Conservation (phyloP, 768 basidiomycete species). For the Tulasnella sp. region DNA sequence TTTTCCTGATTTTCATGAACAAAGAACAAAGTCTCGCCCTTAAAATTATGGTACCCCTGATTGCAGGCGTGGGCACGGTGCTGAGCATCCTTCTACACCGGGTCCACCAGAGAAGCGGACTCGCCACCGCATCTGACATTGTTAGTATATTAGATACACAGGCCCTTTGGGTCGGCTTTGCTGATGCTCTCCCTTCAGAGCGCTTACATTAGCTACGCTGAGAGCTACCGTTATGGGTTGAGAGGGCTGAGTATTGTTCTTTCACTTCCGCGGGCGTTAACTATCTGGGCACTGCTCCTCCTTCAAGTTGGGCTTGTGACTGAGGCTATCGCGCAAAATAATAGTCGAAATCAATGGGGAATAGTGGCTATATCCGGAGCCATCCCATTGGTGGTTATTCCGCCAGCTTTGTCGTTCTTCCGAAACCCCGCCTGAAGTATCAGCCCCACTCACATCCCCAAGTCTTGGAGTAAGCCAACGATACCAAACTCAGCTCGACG, state of each 20-base stretch:
- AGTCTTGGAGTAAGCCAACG: no score
- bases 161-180: neutral
- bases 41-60: neutral
- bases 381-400: neutral
- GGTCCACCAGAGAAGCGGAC: neutral
- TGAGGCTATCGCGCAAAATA: neutral
- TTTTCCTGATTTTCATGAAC: neutral
- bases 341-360: neutral
- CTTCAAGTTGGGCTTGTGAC: neutral
- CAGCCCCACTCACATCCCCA: no score
- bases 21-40: neutral
- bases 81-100: neutral
- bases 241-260: neutral
- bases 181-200: neutral
- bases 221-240: conserved; percentile 12
- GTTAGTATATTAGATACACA: neutral
- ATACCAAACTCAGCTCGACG: no score
- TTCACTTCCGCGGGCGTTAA: conserved; percentile 2
- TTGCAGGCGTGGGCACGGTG: neutral
- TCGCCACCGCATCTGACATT: neutral
- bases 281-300: conserved; percentile 10
- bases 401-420: neutral
- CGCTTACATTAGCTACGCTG: conserved; percentile 17
- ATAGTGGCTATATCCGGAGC: neutral
- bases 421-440: neutral